These are phyloP conservation scores for Canariomyces notabilis DNA, from an alignment of 2,329 filamentous ascomycete genomes.

Conservation along the genomic window DNA sequence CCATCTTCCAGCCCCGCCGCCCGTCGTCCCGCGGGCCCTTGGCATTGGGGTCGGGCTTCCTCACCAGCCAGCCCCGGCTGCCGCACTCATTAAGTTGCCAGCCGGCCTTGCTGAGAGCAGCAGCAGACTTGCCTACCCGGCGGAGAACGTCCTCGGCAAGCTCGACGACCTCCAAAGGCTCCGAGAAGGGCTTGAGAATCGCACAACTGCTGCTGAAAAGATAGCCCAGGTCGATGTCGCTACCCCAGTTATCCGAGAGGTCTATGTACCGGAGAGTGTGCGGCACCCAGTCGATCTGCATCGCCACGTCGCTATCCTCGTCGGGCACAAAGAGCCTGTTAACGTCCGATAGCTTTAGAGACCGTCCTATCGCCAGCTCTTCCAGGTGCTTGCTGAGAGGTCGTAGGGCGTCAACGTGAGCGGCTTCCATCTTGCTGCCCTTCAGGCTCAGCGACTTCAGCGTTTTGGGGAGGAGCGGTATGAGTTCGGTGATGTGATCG, in stretches of 20 bases:
- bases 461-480: slow-evolving; percentile 60
- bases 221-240: slow-evolving; percentile 55
- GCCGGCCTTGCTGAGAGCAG: slow-evolving; percentile 55
- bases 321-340: slow-evolving; percentile 57
- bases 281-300: slow-evolving; percentile 42
- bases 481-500: slow-evolving; percentile 58
- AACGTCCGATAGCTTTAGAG: slow-evolving; percentile 61
- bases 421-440: slow-evolving; percentile 63
- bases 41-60: slow-evolving; percentile 12
- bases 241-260: slow-evolving; percentile 63
- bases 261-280: slow-evolving; percentile 70
- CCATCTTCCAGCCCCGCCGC: slow-evolving; percentile 72
- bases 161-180: slow-evolving; percentile 72
- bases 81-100: slow-evolving; percentile 70
- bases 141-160: slow-evolving; percentile 63
- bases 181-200: slow-evolving; percentile 55
- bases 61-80: slow-evolving; percentile 60
- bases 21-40: slow-evolving; percentile 50
- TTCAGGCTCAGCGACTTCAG: slow-evolving; percentile 71
- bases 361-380: slow-evolving; percentile 68
- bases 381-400: slow-evolving; percentile 68
- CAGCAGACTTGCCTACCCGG: slow-evolving; percentile 58
- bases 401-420: slow-evolving; percentile 59
- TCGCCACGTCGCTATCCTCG: slow-evolving; percentile 30
- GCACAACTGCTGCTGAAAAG: slow-evolving; percentile 46